Conservation (phyloP, 257 asterid species). For the Nicotiana attenuata region DNA sequence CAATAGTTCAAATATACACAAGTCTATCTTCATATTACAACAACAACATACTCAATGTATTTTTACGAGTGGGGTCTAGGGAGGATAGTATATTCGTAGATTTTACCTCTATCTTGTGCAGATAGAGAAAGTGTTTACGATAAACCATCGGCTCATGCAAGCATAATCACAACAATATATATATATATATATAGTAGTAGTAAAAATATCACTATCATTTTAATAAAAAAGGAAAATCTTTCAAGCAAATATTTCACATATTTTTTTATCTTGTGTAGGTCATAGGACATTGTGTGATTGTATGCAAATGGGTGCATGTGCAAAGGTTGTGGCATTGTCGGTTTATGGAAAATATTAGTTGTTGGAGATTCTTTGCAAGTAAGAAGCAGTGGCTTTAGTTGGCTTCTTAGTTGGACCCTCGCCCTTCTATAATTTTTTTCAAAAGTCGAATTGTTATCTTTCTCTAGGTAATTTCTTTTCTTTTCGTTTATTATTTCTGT, state of each 20-base stretch:
- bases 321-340: constrained; percentile 1
- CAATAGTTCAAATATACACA: too few relatives aligned
- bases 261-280: background rate
- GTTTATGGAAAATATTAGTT: background rate
- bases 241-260: background rate
- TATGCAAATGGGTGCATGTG: constrained; percentile 11
- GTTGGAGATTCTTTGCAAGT: background rate
- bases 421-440: background rate
- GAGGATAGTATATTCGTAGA: too few relatives aligned
- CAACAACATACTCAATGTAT: too few relatives aligned
- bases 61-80: too few relatives aligned
- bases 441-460: background rate
- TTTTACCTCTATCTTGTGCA: too few relatives aligned
- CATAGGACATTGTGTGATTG: background rate
- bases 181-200: background rate
- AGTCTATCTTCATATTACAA: too few relatives aligned
- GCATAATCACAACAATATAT: too few relatives aligned
- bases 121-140: too few relatives aligned
- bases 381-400: background rate
- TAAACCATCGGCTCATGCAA: too few relatives aligned
- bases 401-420: background rate
- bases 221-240: background rate
- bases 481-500: too few relatives aligned
- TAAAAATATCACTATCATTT: background rate
- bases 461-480: background rate